A percentile compares a stretch with the other conserved stretches of the same genome.
Evolutionary conservation across 1,284 basidiomycete genomes (phyloP).

Genomic region (Tranzscheliella williamsii): DNA sequence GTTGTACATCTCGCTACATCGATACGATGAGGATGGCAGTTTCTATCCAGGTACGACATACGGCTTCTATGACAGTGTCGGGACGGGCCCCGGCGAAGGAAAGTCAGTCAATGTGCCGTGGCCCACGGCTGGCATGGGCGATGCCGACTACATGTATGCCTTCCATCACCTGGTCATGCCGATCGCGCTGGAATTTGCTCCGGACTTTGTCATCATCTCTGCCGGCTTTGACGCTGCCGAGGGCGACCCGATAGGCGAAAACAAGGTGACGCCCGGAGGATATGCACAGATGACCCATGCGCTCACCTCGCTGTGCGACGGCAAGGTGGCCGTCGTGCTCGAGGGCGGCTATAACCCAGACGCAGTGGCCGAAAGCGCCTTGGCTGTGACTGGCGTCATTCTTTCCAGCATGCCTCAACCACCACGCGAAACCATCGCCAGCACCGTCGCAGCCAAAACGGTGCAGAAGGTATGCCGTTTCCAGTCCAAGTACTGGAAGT

Average conservation of each 20-base stretch:
- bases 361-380: constrained; percentile 80
- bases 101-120: constrained; percentile 96
- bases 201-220: constrained; percentile 94
- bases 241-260: constrained; percentile 88
- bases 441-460: constrained; percentile 72
- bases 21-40: constrained; percentile 72
- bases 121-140: constrained; percentile 83
- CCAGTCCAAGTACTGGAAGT: constrained; percentile 90
- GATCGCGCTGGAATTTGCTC: constrained; percentile 91
- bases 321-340: constrained; percentile 86
- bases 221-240: constrained; percentile 96
- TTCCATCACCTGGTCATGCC: constrained; percentile 97
- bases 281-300: constrained; percentile 99
- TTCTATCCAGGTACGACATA: constrained; percentile 94
- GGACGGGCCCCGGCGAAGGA: constrained; percentile 73
- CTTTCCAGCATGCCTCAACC: constrained; percentile 82
- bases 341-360: constrained; percentile 98
- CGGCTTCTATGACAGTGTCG: constrained; percentile 81
- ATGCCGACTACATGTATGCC: constrained; percentile 94
- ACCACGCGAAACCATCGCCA: constrained; percentile 62
- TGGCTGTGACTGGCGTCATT: constrained; percentile 81
- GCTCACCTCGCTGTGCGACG: constrained; percentile 84
- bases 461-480: constrained; percentile 81
- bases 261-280: constrained; percentile 85
- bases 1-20: constrained; percentile 94